Evolutionary conservation across 129 eudicot genomes (phyloP).

Genomic region (Artemisia annua): DNA sequence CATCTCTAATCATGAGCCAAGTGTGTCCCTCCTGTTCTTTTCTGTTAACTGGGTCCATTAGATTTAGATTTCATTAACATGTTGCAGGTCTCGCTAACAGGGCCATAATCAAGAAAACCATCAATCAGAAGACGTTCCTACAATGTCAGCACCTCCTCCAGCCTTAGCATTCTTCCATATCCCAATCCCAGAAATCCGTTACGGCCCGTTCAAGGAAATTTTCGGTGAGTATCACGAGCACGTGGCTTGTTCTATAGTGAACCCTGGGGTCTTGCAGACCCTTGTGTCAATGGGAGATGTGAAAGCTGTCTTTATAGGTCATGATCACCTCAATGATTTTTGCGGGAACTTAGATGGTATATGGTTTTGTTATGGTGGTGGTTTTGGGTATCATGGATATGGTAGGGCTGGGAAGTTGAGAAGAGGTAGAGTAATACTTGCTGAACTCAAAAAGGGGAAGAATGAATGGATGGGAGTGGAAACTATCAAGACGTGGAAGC

Average conservation of each 20-base stretch:
- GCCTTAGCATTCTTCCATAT: conserved; percentile 87
- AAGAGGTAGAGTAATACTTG: conserved; percentile 70
- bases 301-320: conserved; percentile 87
- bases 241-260: conserved; percentile 75
- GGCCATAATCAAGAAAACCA: conserved; percentile 38
- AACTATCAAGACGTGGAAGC: conserved; percentile 83
- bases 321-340: conserved; percentile 91
- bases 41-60: conserved; percentile 23
- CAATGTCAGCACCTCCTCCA: conserved; percentile 36
- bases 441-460: conserved; percentile 62
- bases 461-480: conserved; percentile 73
- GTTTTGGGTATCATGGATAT: conserved; percentile 92
- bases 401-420: conserved; percentile 77
- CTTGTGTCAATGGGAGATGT: conserved; percentile 79
- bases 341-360: conserved; percentile 77
- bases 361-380: conserved; percentile 99
- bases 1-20: neutral
- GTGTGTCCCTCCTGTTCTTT: neutral
- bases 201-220: conserved; percentile 43
- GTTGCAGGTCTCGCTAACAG: conserved; percentile 79
- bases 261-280: conserved; percentile 70
- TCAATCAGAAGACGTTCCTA: conserved; percentile 21
- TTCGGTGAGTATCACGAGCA: conserved; percentile 63
- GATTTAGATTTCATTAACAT: conserved; percentile 63
- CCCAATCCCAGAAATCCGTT: conserved; percentile 88